Conservation (phyloP, 176 grass and related monocot genomes). For the Thinopyrum elongatum region DNA sequence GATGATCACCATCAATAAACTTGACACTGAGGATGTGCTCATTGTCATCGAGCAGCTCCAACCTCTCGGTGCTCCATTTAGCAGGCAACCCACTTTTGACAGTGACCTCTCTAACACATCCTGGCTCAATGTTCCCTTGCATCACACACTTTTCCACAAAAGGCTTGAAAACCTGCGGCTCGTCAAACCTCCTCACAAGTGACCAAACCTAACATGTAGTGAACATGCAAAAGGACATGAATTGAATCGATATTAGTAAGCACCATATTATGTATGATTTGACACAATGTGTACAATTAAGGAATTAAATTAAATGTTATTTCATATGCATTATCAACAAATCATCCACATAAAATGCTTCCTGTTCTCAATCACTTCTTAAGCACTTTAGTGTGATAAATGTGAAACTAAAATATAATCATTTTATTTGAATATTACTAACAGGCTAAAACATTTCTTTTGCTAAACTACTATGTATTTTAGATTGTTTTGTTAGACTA, state of each 20-base stretch:
- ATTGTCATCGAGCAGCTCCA: conserved; percentile 74
- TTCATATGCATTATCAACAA: background rate
- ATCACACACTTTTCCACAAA: conserved; percentile 74
- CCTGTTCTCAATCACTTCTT: background rate
- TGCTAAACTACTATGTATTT: background rate
- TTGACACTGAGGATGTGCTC: conserved; percentile 68
- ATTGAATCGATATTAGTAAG: background rate
- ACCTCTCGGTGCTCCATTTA: conserved; percentile 65
- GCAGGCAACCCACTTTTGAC: conserved; percentile 73
- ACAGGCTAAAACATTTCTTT: background rate
- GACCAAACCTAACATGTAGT: conserved; percentile 62
- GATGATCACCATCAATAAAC: conserved; percentile 75
- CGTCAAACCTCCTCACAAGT: conserved; percentile 86
- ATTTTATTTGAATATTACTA: background rate
- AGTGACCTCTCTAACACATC: conserved; percentile 72
- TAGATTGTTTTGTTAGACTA: background rate
- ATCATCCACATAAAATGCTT: background rate
- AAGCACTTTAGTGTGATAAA: background rate
- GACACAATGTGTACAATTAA: background rate
- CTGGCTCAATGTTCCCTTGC: conserved; percentile 53
- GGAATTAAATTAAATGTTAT: background rate
- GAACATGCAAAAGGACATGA: background rate
- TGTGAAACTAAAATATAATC: background rate
- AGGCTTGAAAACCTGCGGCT: conserved; percentile 82
- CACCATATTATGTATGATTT: background rate